Percentiles rank a stretch among this genome's conserved stretches.
Conservation (phyloP, 1,139 yeast species). For the Taphrina populina region DNA sequence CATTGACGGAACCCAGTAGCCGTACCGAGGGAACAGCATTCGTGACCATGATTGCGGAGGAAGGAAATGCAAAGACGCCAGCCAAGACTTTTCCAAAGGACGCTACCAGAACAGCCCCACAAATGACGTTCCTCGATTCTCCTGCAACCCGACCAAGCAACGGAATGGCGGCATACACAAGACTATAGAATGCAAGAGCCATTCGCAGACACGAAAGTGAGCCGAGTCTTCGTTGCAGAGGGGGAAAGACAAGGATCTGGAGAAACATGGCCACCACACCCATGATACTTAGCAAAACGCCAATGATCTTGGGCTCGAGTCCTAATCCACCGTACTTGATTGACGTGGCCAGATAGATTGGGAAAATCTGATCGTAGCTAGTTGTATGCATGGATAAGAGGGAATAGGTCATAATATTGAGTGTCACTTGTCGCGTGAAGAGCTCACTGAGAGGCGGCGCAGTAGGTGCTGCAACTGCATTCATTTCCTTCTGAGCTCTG, state of each 20-base stretch:
- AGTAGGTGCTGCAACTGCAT: no score
- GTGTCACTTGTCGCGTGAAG: conserved; percentile 28
- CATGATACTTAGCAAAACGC: conserved; percentile 19
- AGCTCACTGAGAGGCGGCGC: conserved; percentile 50
- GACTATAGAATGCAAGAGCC: conserved; percentile 23
- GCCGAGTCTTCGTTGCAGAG: conserved; percentile 29
- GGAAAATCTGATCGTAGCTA: conserved; percentile 33
- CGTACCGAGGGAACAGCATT: conserved; percentile 43
- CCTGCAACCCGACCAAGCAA: conserved; percentile 42
- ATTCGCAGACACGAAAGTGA: conserved; percentile 25
- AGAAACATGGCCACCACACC: conserved; percentile 29
- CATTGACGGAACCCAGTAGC: conserved; percentile 45
- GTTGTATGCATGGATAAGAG: conserved; percentile 23
- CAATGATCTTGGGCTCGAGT: conserved; percentile 25
- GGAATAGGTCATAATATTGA: conserved; percentile 12
- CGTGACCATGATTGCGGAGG: conserved; percentile 43
- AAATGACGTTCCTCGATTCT: conserved; percentile 8
- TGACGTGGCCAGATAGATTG: conserved; percentile 31
- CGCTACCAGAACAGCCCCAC: conserved; percentile 31
- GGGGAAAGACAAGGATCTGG: conserved; percentile 27
- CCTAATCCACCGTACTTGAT: conserved; percentile 33
- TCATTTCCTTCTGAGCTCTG: conserved; percentile 40
- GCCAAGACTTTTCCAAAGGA: conserved; percentile 38
- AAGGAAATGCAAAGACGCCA: conserved; percentile 42
- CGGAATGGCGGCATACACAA: conserved; percentile 55